Base-by-base conservation (phyloP, 2,329 filamentous ascomycete species). In the Bipolaris oryzae region DNA sequence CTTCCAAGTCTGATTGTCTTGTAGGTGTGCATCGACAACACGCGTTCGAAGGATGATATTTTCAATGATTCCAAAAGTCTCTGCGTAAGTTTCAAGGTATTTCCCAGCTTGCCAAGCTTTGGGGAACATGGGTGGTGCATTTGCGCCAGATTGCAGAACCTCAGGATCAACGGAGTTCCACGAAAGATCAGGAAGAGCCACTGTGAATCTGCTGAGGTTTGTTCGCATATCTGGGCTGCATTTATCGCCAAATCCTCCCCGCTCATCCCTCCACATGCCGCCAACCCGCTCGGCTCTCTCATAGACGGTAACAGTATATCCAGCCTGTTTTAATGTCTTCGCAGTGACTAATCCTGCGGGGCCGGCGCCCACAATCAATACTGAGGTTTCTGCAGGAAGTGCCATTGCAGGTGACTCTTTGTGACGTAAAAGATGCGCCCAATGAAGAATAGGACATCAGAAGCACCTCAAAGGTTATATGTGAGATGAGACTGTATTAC, bases 151-250 rank as follows among this genome's bases (percentile, higher is more conserved):
- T 41, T 70, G 48, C 1, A 54, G 53, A 7, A 76, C 54, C 50
- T 79, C 62, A 0, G 80, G 55, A 53, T 79, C 62, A 0, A 81
- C 77, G 4, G 76, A 76, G 3, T 83, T 80, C 91, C 91, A 96
- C 5, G 89, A 84, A 21, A 91, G 74, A 70, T 94, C 91, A 1
- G 78, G 74, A 61, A 81, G 81, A 6, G 72, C 71, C 61, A 95
- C 86, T 0, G 90, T 91, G 74, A 92, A 91, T 43, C 84, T 84
- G 76, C 89, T 92, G 67, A 93, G 85, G 72, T 96, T 96, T 3
- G 85, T 85, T 15, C 85, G 80, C 66, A 80, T 81, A 4, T 76
- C 62, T 6, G 78, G 75, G 81, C 90, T 89, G 50, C 89, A 82
- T 7, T 88, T 89, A 60, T 89, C 85, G 15, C 79, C 81, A 11